Percentiles rank a stretch among this genome's conserved stretches.
Evolutionary conservation across 192 early-diverging fungal species (phyloP).

Genomic region (Geranomyces michiganensis): DNA sequence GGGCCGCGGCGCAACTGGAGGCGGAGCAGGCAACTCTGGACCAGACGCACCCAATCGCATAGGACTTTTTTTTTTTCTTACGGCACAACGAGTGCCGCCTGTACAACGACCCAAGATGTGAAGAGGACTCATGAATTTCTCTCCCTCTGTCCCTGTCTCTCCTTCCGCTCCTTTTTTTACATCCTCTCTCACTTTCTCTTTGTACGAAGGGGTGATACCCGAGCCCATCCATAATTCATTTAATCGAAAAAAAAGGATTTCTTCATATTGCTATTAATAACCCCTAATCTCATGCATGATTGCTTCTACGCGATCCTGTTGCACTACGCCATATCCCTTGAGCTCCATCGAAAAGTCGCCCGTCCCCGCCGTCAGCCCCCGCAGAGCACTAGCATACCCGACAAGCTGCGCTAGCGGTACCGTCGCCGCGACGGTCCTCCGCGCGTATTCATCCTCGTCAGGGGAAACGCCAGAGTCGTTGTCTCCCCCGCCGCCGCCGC

Average conservation of each 20-base stretch:
- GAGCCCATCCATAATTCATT: too few relatives aligned
- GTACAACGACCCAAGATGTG: too few relatives aligned
- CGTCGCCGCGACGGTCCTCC: constrained; percentile 32
- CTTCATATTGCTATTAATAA: too few relatives aligned
- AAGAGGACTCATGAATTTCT: too few relatives aligned
- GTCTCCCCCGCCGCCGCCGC: constrained; percentile 13
- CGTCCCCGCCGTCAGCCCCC: constrained; percentile 86
- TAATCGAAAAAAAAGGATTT: too few relatives aligned
- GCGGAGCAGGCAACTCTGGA: neutral
- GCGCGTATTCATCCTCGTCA: constrained; percentile 13
- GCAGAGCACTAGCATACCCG: constrained; percentile 78
- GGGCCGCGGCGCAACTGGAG: constrained; percentile 1
- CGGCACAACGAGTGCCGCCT: too few relatives aligned
- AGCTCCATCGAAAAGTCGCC: constrained; percentile 85
- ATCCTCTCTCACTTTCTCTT: too few relatives aligned
- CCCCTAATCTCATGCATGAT: constrained; percentile 70
- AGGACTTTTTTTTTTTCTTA: neutral
- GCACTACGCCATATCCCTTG: constrained; percentile 78
- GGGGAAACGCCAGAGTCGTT: constrained; percentile 29
- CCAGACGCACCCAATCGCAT: neutral
- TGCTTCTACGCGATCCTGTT: constrained; percentile 67
- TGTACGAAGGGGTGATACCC: too few relatives aligned
- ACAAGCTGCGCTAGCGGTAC: constrained; percentile 78
- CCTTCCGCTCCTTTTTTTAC: too few relatives aligned
- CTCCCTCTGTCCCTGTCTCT: too few relatives aligned